A percentile compares a stretch with the other conserved stretches of the same genome.
phyloP scores from a whole-genome alignment of 768 basidiomycete species.

The Saitozyma podzolica region DNA sequence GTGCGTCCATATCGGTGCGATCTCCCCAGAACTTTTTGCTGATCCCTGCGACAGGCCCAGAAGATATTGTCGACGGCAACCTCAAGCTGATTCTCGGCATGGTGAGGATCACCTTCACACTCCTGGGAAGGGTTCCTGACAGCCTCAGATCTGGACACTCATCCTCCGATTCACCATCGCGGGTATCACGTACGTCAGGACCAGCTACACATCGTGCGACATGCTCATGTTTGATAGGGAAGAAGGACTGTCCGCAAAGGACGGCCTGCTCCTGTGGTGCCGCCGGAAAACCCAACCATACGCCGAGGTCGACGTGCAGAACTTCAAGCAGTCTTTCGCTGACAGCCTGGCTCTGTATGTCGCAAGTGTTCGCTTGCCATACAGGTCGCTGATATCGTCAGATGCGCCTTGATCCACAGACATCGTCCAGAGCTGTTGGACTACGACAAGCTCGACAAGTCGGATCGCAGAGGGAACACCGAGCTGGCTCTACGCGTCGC shows the following conservation, averaged over 20 bases:
- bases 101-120: constrained; percentile 21
- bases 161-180: constrained; percentile 97
- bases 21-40: neutral
- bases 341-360: constrained; percentile 93
- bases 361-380: neutral
- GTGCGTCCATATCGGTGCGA: constrained; percentile 4
- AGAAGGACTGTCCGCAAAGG: constrained; percentile 98
- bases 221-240: constrained; percentile 60
- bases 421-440: constrained; percentile 95
- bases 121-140: neutral
- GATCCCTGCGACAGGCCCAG: constrained; percentile 59
- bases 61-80: constrained; percentile 99
- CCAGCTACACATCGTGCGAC: neutral
- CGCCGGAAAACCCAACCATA: constrained; percentile 93
- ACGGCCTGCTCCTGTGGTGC: constrained; percentile 95
- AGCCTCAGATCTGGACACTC: constrained; percentile 82
- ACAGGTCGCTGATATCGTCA: constrained; percentile 47
- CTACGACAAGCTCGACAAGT: constrained; percentile 82
- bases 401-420: constrained; percentile 94
- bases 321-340: constrained; percentile 89
- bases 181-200: constrained; percentile 77
- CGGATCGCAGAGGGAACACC: constrained; percentile 78
- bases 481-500: constrained; percentile 83
- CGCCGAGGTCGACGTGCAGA: constrained; percentile 82
- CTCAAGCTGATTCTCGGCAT: constrained; percentile 87